These are phyloP conservation scores for Erodium chrysanthum DNA, from an alignment of 441 rosid species.

Conservation along the genomic window DNA sequence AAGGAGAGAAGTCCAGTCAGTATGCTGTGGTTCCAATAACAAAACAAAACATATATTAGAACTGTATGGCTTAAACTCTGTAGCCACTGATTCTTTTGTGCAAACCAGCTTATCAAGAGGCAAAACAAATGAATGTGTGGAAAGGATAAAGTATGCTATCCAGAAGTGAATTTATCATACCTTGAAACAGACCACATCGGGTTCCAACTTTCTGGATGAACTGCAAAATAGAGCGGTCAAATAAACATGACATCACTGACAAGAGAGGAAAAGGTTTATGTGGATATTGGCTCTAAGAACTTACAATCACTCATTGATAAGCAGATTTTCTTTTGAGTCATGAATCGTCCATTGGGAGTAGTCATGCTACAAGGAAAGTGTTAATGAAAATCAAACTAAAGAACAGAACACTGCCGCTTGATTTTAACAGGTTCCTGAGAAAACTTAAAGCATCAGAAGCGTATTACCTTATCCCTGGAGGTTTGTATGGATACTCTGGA, in stretches of 20 bases:
- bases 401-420: not conserved
- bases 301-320: constrained; percentile 98
- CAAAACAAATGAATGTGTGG: not conserved
- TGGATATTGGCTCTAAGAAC: constrained; percentile 21
- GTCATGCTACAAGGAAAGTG: constrained; percentile 54
- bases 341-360: constrained; percentile 95
- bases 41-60: constrained; percentile 14
- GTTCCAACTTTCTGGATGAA: constrained; percentile 99
- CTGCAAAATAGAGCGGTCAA: constrained; percentile 28
- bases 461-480: constrained; percentile 90
- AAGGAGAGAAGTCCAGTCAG: constrained; percentile 97
- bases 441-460: not conserved
- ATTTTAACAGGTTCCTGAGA: no score
- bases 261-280: not conserved
- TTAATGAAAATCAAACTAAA: constrained; percentile 6
- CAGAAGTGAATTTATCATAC: constrained; percentile 28
- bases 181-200: constrained; percentile 99
- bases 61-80: constrained; percentile 3
- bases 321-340: constrained; percentile 93
- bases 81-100: not conserved
- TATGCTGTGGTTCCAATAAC: constrained; percentile 49
- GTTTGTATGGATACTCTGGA: constrained; percentile 89
- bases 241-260: not conserved
- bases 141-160: not conserved
- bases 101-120: not conserved